A percentile compares a stretch with the other conserved stretches of the same genome.
phyloP scores from a whole-genome alignment of 2,329 filamentous ascomycete genomes.

The Aureobasidium sp. region DNA sequence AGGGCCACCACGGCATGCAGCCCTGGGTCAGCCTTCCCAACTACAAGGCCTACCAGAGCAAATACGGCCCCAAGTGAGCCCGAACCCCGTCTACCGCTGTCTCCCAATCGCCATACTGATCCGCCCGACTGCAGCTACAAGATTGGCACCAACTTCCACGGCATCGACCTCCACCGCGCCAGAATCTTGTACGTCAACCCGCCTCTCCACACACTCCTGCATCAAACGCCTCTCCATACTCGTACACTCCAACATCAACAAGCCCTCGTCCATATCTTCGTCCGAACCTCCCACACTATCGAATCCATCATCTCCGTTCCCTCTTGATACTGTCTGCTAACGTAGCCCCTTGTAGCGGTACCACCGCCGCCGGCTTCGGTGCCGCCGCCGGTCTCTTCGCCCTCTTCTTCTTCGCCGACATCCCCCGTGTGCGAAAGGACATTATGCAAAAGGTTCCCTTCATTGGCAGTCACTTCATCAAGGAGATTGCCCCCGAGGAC shows the following conservation, averaged over 20 bases:
- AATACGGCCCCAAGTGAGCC: slow-evolving; percentile 53
- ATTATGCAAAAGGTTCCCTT: slow-evolving; percentile 55
- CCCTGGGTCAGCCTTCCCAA: slow-evolving; percentile 30
- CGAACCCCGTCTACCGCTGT: slow-evolving; percentile 14
- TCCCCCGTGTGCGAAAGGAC: slow-evolving; percentile 56
- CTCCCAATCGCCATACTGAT: slow-evolving; percentile 13
- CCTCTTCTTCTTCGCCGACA: slow-evolving; percentile 58
- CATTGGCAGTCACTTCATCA: slow-evolving; percentile 50
- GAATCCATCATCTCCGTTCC: neutral
- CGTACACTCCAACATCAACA: neutral
- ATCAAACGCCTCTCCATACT: too few species aligned
- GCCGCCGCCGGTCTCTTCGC: slow-evolving; percentile 52
- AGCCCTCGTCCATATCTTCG: neutral
- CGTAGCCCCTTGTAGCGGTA: slow-evolving; percentile 25
- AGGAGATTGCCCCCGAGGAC: slow-evolving; percentile 56
- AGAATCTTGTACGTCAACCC: slow-evolving; percentile 40
- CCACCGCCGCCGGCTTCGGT: slow-evolving; percentile 49
- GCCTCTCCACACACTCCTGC: neutral
- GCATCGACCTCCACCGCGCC: slow-evolving; percentile 38
- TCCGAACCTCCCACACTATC: neutral
- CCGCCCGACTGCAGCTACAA: slow-evolving; percentile 39
- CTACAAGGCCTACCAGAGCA: slow-evolving; percentile 49
- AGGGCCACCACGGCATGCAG: slow-evolving; percentile 25
- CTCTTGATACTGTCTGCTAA: neutral
- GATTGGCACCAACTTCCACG: slow-evolving; percentile 42